Evolutionary conservation across 345 rosid genomes (phyloP).

Genomic region (Nasturtium officinale): DNA sequence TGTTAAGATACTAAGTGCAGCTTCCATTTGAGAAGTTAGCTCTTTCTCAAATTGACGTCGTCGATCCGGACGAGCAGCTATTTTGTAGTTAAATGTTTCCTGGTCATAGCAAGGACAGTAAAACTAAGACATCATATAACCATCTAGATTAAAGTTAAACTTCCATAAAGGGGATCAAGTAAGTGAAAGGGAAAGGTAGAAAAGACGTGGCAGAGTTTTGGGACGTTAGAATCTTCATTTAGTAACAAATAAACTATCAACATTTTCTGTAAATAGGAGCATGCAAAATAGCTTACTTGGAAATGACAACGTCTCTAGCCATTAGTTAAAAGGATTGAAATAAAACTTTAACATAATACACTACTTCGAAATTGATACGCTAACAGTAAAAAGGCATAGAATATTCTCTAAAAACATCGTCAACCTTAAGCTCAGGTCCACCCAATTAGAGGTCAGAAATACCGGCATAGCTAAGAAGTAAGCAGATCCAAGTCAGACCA

Average conservation of each 20-base stretch:
- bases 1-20: constrained; percentile 74
- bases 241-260: neutral
- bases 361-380: neutral
- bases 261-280: neutral
- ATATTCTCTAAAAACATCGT: constrained; percentile 1
- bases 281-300: constrained; percentile 4
- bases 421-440: constrained; percentile 23
- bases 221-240: neutral
- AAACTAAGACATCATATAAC: constrained; percentile 6
- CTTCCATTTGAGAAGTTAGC: constrained; percentile 83
- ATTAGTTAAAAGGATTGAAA: constrained; percentile 8
- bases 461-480: constrained; percentile 13
- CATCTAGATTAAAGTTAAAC: constrained; percentile 16
- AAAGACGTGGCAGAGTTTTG: neutral
- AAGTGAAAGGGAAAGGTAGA: neutral
- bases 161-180: constrained; percentile 10
- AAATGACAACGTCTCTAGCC: constrained; percentile 13
- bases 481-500: constrained; percentile 16
- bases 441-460: constrained; percentile 17
- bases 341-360: neutral
- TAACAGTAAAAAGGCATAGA: neutral
- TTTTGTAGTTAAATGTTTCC: constrained; percentile 97
- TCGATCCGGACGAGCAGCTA: constrained; percentile 98
- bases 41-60: constrained; percentile 93
- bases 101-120: constrained; percentile 42